Percentiles rank a stretch among this genome's conserved stretches.
Evolutionary conservation across 129 eudicot species (phyloP).

Genomic region (Arctium lappa): DNA sequence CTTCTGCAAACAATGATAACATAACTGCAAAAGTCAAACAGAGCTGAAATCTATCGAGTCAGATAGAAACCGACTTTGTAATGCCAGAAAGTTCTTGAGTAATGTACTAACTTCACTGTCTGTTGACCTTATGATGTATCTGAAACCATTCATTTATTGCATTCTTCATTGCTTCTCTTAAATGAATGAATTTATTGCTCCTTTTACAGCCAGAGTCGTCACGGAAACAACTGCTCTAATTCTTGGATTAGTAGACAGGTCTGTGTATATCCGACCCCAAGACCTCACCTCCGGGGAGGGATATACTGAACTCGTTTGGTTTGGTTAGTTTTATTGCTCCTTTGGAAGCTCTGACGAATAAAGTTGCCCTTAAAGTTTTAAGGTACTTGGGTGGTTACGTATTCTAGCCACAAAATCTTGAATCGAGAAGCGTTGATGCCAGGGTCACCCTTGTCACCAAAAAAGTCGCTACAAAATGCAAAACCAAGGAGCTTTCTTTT

Average conservation of each 20-base stretch:
- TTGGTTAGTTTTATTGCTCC: background rate
- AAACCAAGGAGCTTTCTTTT: background rate
- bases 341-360: too few relatives aligned
- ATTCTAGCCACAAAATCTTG: too few relatives aligned
- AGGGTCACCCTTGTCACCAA: background rate
- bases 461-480: background rate
- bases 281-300: background rate
- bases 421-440: background rate
- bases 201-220: background rate
- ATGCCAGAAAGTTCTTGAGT: background rate
- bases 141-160: background rate
- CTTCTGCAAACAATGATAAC: slow-evolving; percentile 7
- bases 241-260: background rate
- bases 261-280: background rate
- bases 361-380: background rate
- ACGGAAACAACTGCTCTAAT: background rate
- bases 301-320: background rate
- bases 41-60: background rate
- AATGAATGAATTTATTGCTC: background rate
- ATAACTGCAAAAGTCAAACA: background rate
- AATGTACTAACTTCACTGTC: background rate
- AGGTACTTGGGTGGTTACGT: background rate
- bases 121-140: background rate
- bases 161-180: background rate
- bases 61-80: background rate